Base-by-base conservation (phyloP, 1,284 basidiomycete genomes). In the Heterobasidion annosum region DNA sequence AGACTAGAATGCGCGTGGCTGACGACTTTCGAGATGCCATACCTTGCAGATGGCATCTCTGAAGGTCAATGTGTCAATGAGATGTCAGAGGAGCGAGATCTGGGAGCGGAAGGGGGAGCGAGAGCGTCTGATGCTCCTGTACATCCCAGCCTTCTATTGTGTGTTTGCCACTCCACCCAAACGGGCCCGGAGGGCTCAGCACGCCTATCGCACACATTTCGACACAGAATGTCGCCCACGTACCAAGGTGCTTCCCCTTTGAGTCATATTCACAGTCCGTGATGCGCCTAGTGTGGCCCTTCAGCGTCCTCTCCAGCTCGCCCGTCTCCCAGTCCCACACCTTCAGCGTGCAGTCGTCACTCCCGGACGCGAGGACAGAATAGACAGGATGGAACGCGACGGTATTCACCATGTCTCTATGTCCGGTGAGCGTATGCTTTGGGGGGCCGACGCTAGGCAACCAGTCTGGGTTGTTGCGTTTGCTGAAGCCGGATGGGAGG, bases 311-410 rank as follows among this genome's bases (percentile, higher is more conserved):
- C 65, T 91, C 88, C 54, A 88, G 79, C 52, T 88, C 85, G 16
- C 87, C 88, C n/a, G 81, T 81, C 66, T 90, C 88, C 86, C 87
- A 91, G 64, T 91, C 88, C 86, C 87, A 91, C 13, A 90, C 75
- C 68, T 89, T 90, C 58, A 91, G 74, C 7, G 79, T 85, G 34
- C 79, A 71, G 63, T 91, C 88, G 56, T 88, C 86, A 58, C 81
- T 83, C 8, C 85, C 85, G 13, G 79, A 81, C 0, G 81, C 87
- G 8, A 90, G 58, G 8, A 81, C 71, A 48, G 79, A 84, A 71
- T 84, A 91, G 2, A 78, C 68, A 0, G 88, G 88, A 64, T 91
- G 88, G 63, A 91, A 91, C 1, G 81, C 76, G 34, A 89, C 78
- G 47, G 76, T 72, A 13, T 79, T 85, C 32, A 91, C 58, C 72